Base-by-base conservation (phyloP, 2,329 filamentous ascomycete species). In the Apiospora kogelbergensis region DNA sequence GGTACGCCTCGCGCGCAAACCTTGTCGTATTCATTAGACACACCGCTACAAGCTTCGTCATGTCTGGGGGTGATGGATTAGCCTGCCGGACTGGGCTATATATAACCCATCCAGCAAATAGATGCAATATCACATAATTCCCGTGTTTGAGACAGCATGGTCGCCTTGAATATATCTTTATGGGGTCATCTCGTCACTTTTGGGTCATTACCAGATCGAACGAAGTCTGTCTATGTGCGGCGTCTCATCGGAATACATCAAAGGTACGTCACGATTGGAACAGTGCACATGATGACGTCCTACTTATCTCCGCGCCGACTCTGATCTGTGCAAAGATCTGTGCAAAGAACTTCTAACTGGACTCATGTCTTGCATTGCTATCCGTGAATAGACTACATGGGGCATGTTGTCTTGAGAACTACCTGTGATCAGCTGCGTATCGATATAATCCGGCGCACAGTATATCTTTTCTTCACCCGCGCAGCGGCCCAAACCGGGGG, bases 391-490 rank as follows among this genome's bases (percentile, higher is more conserved):
- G 20, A 30, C 48, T 9, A 33, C 24, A 33, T 13, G 15, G 2
- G 5, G 13, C 4, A 26, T 30, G 22, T 24, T 7, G 13, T 15
- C 30, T 24, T 24, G 13, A 30, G 24, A 20, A 6, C 24, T 6
- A 30, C 26, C 24, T 30, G 48, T 30, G 24, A 30, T 30, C 24
- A 45, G 24, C 66, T 22, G 53, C 41, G 30, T 63, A 44, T 30
- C 6, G 11, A 10, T 20, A 37, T 42, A 24, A 37, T 24, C 17
- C 45, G 41, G 9, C 60, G 13, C 48, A 57, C 22, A 5, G 11
- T 30, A 68, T 68, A 57, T 53, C 57, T 17, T 67, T 67, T 42
- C 40, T 68, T 15, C 67, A 30, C 3, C 57, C 65, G 33, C 67
- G 60, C 60, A 45, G 33, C 57, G 60, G 37, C 44, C 26, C 44